Conservation (phyloP, 2,329 filamentous ascomycete genomes). For the Sclerotinia glacialis region DNA sequence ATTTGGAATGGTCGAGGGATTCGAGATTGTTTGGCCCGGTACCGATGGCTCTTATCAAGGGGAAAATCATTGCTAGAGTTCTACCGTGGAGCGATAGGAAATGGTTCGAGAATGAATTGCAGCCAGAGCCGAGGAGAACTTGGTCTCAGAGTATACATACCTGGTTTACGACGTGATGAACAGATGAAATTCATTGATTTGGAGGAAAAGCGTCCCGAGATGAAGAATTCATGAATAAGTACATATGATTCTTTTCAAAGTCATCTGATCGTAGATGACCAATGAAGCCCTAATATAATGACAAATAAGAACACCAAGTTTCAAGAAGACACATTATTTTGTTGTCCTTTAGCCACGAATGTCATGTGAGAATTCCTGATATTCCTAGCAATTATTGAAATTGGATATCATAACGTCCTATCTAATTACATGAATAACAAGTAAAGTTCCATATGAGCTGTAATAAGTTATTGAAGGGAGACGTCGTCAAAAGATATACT, state of each 20-base stretch:
- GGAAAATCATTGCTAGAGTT: conserved; percentile 69
- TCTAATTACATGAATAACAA: conserved; percentile 41
- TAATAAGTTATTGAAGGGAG: conserved; percentile 35
- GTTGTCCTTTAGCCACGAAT: neutral
- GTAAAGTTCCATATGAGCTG: conserved; percentile 33
- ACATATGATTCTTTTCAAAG: too few relatives aligned
- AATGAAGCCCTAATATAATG: neutral
- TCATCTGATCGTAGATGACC: neutral
- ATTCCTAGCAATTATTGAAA: conserved; percentile 18
- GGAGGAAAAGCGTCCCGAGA: too few relatives aligned
- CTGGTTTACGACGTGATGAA: too few relatives aligned
- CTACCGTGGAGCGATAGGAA: conserved; percentile 51
- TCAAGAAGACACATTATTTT: too few relatives aligned
- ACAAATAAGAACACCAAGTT: neutral
- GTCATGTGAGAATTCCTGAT: neutral
- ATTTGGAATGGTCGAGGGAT: conserved; percentile 78
- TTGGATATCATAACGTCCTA: conserved; percentile 40
- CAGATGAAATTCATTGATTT: too few relatives aligned
- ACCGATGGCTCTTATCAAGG: conserved; percentile 77
- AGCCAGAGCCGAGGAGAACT: conserved; percentile 30
- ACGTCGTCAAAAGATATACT: conserved; percentile 32
- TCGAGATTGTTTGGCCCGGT: conserved; percentile 83
- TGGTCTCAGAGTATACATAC: too few relatives aligned
- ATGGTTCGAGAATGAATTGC: conserved; percentile 49
- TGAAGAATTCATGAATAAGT: too few relatives aligned